phyloP scores from a whole-genome alignment of 768 basidiomycete genomes.

The Tephrocybe rancida region DNA sequence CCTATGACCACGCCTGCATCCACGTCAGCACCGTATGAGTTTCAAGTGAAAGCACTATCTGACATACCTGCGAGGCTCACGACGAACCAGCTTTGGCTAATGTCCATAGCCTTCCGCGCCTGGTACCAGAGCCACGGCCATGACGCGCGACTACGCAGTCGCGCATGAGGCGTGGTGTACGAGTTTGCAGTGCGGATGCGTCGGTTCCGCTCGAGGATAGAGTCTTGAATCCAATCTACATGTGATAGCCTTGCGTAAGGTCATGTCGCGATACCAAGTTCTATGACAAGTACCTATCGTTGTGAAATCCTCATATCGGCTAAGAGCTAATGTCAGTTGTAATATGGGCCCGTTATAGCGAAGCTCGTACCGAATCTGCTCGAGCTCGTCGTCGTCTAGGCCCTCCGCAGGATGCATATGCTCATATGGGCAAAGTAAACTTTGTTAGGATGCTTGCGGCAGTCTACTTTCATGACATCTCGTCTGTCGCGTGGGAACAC shows the following conservation, averaged over 20 bases:
- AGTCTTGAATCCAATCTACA: conserved; percentile 97
- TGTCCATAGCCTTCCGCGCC: conserved; percentile 57
- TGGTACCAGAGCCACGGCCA: conserved; percentile 64
- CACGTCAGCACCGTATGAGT: background rate
- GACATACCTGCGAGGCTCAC: conserved; percentile 85
- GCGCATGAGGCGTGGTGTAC: conserved; percentile 28
- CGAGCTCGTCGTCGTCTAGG: conserved; percentile 68
- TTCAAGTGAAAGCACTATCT: no score
- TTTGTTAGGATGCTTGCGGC: conserved; percentile 1
- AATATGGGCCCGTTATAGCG: background rate
- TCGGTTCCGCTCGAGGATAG: conserved; percentile 83
- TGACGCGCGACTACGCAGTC: conserved; percentile 30
- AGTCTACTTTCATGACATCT: background rate
- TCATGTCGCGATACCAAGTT: background rate
- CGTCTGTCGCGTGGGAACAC: conserved; percentile 14
- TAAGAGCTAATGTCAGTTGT: conserved; percentile 31
- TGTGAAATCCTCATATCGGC: conserved; percentile 93
- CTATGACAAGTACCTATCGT: conserved; percentile 72
- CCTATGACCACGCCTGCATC: conserved; percentile 84
- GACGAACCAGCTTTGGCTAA: conserved; percentile 92
- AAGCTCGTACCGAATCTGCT: conserved; percentile 57
- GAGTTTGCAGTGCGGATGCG: conserved; percentile 65
- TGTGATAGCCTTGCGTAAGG: background rate
- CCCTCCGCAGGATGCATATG: conserved; percentile 44
- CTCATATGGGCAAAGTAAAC: conserved; percentile 18